Percentiles rank a stretch among this genome's conserved stretches.
These are phyloP conservation scores for Blastomyces silverae DNA, from an alignment of 2,329 filamentous ascomycete species.

Conservation along the genomic window DNA sequence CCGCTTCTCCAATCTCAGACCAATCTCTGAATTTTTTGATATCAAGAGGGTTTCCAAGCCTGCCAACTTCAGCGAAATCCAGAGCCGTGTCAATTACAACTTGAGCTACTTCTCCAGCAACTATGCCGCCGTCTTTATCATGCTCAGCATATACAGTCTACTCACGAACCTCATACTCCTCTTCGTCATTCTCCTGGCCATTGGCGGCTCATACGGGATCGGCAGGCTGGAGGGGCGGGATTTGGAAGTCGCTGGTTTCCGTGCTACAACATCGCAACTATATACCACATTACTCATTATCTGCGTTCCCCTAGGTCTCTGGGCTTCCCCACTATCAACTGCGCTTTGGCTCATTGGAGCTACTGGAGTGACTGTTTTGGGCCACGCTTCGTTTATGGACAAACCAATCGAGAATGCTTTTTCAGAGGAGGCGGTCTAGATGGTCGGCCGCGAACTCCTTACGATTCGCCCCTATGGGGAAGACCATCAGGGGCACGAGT, in stretches of 20 bases:
- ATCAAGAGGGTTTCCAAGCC: constrained; percentile 94
- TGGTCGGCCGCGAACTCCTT: constrained; percentile 99
- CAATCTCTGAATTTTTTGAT: constrained; percentile 89
- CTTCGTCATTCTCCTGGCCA: constrained; percentile 85
- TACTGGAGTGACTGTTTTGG: constrained; percentile 85
- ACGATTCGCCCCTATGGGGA: constrained; percentile 89
- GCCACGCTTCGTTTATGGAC: constrained; percentile 92
- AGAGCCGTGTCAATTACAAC: constrained; percentile 95
- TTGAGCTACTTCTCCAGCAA: constrained; percentile 96
- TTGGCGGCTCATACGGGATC: constrained; percentile 83
- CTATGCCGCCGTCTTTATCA: constrained; percentile 86
- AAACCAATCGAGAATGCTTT: constrained; percentile 99
- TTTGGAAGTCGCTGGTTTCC: constrained; percentile 74
- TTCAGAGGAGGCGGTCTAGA: constrained; percentile 99
- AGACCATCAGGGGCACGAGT: constrained; percentile 88
- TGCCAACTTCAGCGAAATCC: constrained; percentile 78
- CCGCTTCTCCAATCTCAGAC: constrained; percentile 87
- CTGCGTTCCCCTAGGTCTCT: constrained; percentile 75
- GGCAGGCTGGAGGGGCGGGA: constrained; percentile 84
- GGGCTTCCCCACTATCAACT: constrained; percentile 75
- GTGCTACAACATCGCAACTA: constrained; percentile 83
- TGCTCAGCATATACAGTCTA: constrained; percentile 93
- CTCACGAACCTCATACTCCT: constrained; percentile 80
- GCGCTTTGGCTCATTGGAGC: constrained; percentile 95
- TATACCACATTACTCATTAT: constrained; percentile 83